These are phyloP conservation scores for Chrysopogon serrulatus DNA, from an alignment of 176 grass and related monocot genomes.

Conservation along the genomic window DNA sequence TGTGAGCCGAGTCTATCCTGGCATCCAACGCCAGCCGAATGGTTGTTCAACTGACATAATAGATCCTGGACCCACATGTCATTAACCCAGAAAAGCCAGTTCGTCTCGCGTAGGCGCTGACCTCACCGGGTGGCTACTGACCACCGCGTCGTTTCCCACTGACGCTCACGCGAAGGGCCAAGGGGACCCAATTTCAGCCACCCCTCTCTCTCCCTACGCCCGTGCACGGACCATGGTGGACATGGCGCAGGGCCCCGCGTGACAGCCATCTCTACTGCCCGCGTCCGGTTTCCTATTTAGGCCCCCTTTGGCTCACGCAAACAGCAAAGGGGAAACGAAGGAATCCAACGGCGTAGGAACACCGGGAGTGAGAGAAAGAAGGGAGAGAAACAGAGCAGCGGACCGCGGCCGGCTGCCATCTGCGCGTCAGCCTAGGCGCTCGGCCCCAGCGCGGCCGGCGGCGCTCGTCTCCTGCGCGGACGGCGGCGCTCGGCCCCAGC, in stretches of 20 bases:
- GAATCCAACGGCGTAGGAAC: too few relatives aligned
- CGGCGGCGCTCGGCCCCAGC: too few relatives aligned
- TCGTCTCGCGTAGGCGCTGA: background rate
- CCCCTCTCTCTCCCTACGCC: too few relatives aligned
- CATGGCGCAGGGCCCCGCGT: too few relatives aligned
- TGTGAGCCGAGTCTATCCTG: background rate
- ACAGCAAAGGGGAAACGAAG: too few relatives aligned
- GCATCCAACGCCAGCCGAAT: background rate
- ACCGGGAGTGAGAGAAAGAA: too few relatives aligned
- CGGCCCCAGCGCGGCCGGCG: too few relatives aligned
- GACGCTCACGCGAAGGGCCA: background rate
- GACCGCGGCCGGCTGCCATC: too few relatives aligned
- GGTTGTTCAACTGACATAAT: background rate
- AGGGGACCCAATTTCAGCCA: background rate
- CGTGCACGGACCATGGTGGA: background rate
- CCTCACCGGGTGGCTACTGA: background rate
- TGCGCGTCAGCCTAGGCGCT: too few relatives aligned
- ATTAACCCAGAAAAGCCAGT: background rate
- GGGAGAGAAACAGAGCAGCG: too few relatives aligned
- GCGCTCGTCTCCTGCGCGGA: too few relatives aligned
- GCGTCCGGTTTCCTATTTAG: background rate
- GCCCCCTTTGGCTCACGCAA: too few relatives aligned
- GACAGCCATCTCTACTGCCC: background rate
- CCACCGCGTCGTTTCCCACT: background rate
- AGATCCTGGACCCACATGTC: background rate